Evolutionary conservation across 768 basidiomycete genomes (phyloP), one percentile per base, ranked within the genome.

Genomic region (Podaxis sp.): DNA sequence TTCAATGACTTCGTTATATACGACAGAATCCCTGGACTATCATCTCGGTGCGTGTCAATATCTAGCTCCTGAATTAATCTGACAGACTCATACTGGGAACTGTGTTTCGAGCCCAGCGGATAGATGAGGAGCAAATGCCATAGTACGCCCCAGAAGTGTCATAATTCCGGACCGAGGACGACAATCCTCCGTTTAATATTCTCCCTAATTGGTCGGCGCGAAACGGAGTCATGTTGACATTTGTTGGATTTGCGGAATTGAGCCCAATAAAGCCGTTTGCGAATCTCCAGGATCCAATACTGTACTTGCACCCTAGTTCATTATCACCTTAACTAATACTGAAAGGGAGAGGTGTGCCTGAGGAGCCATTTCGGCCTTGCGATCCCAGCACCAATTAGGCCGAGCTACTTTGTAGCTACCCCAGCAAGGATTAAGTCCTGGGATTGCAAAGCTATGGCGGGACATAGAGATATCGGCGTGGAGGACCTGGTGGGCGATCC

Each of bases 181-280:
- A 17, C 11, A 19, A 57, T 28, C 8, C 22, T 33, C 22, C 19
- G 54, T 24, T 39, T 39, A 12, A 38, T 13, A 19, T 28, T 13
- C 52, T 39, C 19, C n/a, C 28, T 15, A 36, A 46, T 55, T 48
- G 53, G 44, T 7, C 13, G 22, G 8, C 12, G 24, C 11, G 22
- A 13, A 55, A 46, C 22, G 52, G 61, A 62, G 53, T 62, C 61
- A 62, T 48, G 13, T 19, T 61, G 52, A 53, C 52, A 54, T 61
- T 22, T 44, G 52, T 59, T 28, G 51, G 40, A 61, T 48, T 49
- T 56, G 19, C 61, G 53, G 53, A 62, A 44, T 49, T 62, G 61
- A 54, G 53, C 26, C 30, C 13, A 46, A 39, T 54, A 54, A 46
- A 39, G 40, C 52, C 52, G 53, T 19, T 46, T 24, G 40, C 15